Evolutionary conservation across 2,329 filamentous ascomycete genomes (phyloP).

Genomic region (Coccinonectria pachysandricola): DNA sequence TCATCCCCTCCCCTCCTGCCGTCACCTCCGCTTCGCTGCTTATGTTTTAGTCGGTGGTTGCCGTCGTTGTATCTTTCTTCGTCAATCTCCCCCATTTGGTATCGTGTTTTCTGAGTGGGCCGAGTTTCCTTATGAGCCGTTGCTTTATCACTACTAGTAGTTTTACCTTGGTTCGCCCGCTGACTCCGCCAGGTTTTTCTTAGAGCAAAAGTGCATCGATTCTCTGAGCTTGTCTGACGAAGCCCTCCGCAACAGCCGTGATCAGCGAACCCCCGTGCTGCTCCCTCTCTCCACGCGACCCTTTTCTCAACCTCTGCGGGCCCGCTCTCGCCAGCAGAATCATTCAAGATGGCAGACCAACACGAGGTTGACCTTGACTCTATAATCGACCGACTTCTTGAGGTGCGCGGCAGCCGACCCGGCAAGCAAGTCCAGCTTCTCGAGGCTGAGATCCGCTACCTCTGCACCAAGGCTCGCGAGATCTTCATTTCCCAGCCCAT

Average conservation of each 20-base stretch:
- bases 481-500: constrained; percentile 99
- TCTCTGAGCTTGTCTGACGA: constrained; percentile 18
- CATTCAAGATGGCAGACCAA: constrained; percentile 48
- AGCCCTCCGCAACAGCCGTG: constrained; percentile 19
- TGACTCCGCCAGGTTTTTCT: constrained; percentile 17
- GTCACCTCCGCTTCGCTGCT: constrained; percentile 7
- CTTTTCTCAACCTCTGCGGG: constrained; percentile 25
- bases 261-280: constrained; percentile 20
- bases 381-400: constrained; percentile 95
- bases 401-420: constrained; percentile 93
- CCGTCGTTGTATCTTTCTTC: constrained; percentile 7
- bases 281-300: constrained; percentile 16
- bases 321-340: constrained; percentile 28
- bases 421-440: constrained; percentile 97
- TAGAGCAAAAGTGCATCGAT: constrained; percentile 27
- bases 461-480: constrained; percentile 97
- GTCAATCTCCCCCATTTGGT: constrained; percentile 7
- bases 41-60: constrained; percentile 9
- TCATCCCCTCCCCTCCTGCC: constrained; percentile 6
- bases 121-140: constrained; percentile 4
- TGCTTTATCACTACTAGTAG: constrained; percentile 2
- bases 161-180: constrained; percentile 9
- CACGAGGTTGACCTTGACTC: constrained; percentile 97
- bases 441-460: constrained; percentile 89
- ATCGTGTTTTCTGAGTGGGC: constrained; percentile 7